Percentiles rank a stretch among this genome's conserved stretches.
Evolutionary conservation across 179 eudicot genomes (phyloP).

Genomic region (Amaranthus tricolor): DNA sequence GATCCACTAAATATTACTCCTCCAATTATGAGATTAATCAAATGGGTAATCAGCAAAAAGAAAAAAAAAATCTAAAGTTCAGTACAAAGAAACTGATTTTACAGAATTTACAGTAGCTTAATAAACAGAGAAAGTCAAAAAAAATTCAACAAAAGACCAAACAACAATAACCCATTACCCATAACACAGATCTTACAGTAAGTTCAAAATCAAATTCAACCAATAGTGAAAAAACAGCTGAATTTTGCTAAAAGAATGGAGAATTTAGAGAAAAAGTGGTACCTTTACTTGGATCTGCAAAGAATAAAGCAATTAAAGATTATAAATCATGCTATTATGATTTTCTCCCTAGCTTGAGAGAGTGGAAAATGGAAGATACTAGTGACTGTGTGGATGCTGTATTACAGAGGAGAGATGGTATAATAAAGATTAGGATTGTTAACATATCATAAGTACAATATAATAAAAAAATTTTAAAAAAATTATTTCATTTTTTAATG

Average conservation of each 20-base stretch:
- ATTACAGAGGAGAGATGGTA: conserved; percentile 11
- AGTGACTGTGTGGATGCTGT: conserved; percentile 1
- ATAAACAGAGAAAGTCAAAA: background rate
- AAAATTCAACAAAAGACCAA: background rate
- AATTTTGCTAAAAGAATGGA: background rate
- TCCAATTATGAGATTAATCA: conserved; percentile 9
- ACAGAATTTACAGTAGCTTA: background rate
- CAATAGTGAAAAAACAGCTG: background rate
- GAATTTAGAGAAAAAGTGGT: background rate
- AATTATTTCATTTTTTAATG: too few relatives aligned
- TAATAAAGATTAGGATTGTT: background rate
- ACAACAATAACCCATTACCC: background rate
- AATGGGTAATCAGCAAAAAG: background rate
- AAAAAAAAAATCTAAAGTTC: too few relatives aligned
- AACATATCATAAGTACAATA: too few relatives aligned
- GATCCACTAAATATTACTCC: conserved; percentile 6
- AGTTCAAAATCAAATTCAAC: background rate
- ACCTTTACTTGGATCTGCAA: conserved; percentile 32
- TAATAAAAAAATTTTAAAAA: too few relatives aligned
- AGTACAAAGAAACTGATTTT: background rate
- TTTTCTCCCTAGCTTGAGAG: conserved; percentile 3
- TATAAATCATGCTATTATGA: background rate
- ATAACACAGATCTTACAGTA: conserved; percentile 15
- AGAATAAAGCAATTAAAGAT: background rate
- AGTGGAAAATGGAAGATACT: conserved; percentile 9